Base-by-base conservation (phyloP, 2,329 filamentous ascomycete genomes). In the Sordariomycetes sp. region DNA sequence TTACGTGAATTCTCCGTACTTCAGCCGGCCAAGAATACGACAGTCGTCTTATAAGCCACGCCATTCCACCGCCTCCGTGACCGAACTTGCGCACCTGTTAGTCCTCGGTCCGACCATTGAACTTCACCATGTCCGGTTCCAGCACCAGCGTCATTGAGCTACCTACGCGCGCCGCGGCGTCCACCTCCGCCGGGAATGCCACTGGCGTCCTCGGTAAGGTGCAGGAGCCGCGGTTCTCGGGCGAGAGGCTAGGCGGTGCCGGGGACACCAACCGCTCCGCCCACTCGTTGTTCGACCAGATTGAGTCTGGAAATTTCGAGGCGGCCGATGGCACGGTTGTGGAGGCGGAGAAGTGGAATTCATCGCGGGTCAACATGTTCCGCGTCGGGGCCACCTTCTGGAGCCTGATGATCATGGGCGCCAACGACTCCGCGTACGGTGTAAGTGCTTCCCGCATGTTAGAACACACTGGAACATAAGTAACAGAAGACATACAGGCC, bases 401-500 rank as follows among this genome's bases (percentile, higher is more conserved):
- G 69, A 77, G 79, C 5, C 83, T 89, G 62, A 71, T 85, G 22
- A 74, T 88, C 35, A 81, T 87, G 74, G 87, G 87, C 7, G 79
- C 85, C 72, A 87, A 87, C 64, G 87, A 90, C 70, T 86, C 80
- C 11, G 80, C 81, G 25, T 77, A 83, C 52, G 85, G 85, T 50
- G 82, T 83, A 73, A 67, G 77, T 74, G 25, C 24, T 12, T 12
- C n/a, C 43, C 43, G 2, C 5, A 40, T 11, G 37, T 18, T 11
- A n/a, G 4, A 40, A 40, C 12, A 3, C 37, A 40, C 4, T 8
- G 12, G 51, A 34, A 53, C 18, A 53, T 5, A 20, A n/a, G 32
- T 22, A 16, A 20, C 22, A n/a, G n/a, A 7, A 20, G 35, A 37
- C 14, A 35, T 10, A n/a, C 18, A 58, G 56, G 56, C 56, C 22